A percentile compares a stretch with the other conserved stretches of the same genome.
phyloP scores from a whole-genome alignment of 441 rosid species.

The Pelargonium fulgidum region DNA sequence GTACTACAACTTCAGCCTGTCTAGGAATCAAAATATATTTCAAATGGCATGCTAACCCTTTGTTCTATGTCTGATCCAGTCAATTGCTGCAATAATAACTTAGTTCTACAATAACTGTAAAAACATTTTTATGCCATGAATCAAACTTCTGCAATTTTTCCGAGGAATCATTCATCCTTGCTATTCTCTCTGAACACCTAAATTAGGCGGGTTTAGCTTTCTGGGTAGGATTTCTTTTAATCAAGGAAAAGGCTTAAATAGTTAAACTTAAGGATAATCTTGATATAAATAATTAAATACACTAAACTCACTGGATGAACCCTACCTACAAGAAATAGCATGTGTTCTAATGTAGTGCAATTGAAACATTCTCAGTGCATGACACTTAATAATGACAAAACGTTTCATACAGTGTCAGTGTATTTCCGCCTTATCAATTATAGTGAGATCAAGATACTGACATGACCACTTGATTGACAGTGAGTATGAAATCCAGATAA shows the following conservation, averaged over 20 bases:
- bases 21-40: neutral
- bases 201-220: neutral
- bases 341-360: neutral
- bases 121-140: neutral
- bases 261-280: neutral
- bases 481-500: neutral
- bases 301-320: neutral
- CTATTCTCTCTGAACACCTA: neutral
- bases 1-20: conserved; percentile 5
- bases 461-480: neutral
- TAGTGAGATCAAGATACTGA: conserved; percentile 2
- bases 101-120: too few species aligned
- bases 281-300: neutral
- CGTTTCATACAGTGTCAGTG: neutral
- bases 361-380: conserved; percentile 1
- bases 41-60: neutral
- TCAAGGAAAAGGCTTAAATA: neutral
- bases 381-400: neutral
- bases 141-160: neutral
- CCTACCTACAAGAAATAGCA: neutral
- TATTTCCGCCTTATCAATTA: neutral
- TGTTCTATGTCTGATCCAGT: neutral
- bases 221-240: neutral
- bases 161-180: neutral
- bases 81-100: neutral